These are phyloP conservation scores for Wickerhamiella azyma DNA, from an alignment of 805 yeast genomes.

Conservation along the genomic window DNA sequence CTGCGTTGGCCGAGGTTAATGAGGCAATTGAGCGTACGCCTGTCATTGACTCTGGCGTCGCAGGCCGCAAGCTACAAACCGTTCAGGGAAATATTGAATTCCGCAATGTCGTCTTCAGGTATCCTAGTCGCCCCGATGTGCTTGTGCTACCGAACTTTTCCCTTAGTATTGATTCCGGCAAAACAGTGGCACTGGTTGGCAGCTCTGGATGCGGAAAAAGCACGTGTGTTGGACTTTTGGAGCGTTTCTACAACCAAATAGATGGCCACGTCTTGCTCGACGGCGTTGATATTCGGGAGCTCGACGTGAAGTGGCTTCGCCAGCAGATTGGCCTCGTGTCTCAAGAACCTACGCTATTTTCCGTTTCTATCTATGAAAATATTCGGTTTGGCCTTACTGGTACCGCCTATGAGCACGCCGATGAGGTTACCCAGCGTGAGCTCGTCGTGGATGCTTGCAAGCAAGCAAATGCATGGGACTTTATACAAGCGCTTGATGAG, in stretches of 20 bases:
- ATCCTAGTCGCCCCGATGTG: slow-evolving; percentile 64
- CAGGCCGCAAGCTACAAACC: slow-evolving; percentile 18
- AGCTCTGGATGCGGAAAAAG: slow-evolving; percentile 95
- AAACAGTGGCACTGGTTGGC: slow-evolving; percentile 92
- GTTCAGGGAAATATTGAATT: slow-evolving; percentile 56
- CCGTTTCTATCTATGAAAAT: slow-evolving; percentile 77
- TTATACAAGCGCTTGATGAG: slow-evolving; percentile 50
- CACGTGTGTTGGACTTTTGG: slow-evolving; percentile 69
- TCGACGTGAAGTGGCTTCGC: slow-evolving; percentile 65
- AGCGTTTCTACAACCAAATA: slow-evolving; percentile 73
- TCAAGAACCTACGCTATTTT: slow-evolving; percentile 89
- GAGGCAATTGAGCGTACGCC: slow-evolving; percentile 33
- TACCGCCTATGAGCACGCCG: slow-evolving; percentile 43
- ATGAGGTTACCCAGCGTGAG: slow-evolving; percentile 27
- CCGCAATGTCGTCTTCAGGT: slow-evolving; percentile 78
- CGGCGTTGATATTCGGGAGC: slow-evolving; percentile 64
- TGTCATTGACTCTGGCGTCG: slow-evolving; percentile 25
- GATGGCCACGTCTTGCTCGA: slow-evolving; percentile 66
- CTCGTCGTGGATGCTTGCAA: slow-evolving; percentile 27
- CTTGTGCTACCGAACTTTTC: slow-evolving; percentile 66
- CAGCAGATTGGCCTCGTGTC: slow-evolving; percentile 77
- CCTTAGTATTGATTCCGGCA: slow-evolving; percentile 73
- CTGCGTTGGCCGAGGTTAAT: slow-evolving; percentile 29
- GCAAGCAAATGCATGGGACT: slow-evolving; percentile 30
- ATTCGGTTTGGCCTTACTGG: slow-evolving; percentile 74